A percentile compares a stretch with the other conserved stretches of the same genome.
These are phyloP conservation scores for Phytophthora sp. DNA, from an alignment of 352 stramenopile species.

Conservation along the genomic window DNA sequence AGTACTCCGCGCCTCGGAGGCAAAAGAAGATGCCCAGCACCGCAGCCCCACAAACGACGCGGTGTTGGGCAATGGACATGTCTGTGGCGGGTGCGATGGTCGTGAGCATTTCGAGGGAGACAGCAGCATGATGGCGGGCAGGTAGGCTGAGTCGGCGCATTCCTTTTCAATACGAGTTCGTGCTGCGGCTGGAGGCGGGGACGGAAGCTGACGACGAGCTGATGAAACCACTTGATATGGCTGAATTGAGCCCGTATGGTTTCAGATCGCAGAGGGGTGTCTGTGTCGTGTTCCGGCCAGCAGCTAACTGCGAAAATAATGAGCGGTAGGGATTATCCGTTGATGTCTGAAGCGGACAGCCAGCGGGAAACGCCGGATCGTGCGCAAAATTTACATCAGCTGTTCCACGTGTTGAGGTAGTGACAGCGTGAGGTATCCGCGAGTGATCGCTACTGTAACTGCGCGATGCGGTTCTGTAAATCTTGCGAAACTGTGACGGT, in stretches of 20 bases:
- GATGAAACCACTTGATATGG: constrained; percentile 10
- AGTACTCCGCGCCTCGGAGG: background rate
- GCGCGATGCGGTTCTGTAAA: constrained; percentile 1
- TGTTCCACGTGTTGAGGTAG: constrained; percentile 12
- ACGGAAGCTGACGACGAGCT: background rate
- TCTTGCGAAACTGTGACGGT: constrained; percentile 12
- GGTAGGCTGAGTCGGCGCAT: background rate
- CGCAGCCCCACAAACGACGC: background rate
- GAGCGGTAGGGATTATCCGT: constrained; percentile 14
- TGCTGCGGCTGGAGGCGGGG: background rate
- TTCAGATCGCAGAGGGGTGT: too few relatives aligned
- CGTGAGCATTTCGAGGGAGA: background rate
- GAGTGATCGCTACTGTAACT: constrained; percentile 13
- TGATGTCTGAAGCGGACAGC: background rate
- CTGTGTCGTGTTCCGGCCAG: too few relatives aligned
- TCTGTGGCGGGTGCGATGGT: background rate
- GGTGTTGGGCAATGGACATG: background rate
- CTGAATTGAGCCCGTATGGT: too few relatives aligned
- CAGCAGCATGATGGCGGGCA: background rate
- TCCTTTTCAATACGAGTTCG: background rate
- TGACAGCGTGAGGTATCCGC: constrained; percentile 7
- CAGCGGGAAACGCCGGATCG: background rate
- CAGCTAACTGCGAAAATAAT: constrained; percentile 13
- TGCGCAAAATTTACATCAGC: constrained; percentile 6
- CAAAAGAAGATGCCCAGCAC: background rate